These are phyloP conservation scores for Fusarium redolens DNA, from an alignment of 2,329 filamentous ascomycete genomes.

Conservation along the genomic window DNA sequence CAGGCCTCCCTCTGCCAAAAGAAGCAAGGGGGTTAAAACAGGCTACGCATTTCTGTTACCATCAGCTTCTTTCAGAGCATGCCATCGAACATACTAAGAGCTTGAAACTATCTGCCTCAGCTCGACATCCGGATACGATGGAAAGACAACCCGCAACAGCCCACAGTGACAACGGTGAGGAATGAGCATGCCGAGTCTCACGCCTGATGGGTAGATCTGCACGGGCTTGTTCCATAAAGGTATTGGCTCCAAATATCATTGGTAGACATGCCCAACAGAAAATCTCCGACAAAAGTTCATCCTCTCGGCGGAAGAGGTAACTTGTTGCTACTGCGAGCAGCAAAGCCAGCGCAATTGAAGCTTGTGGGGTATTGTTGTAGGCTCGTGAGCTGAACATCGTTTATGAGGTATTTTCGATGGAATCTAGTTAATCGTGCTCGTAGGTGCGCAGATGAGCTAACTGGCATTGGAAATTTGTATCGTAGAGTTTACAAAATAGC, in stretches of 20 bases:
- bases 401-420: rapidly evolving
- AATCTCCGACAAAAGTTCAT: background rate
- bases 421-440: rapidly evolving
- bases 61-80: background rate
- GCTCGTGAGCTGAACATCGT: background rate
- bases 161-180: background rate
- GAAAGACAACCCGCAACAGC: background rate
- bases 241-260: background rate
- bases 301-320: background rate
- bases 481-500: background rate
- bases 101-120: background rate
- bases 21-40: background rate
- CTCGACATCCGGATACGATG: background rate
- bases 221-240: background rate
- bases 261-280: background rate
- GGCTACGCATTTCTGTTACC: background rate
- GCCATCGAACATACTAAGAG: background rate
- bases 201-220: background rate
- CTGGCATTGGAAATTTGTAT: no score
- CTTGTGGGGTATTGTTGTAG: rapidly evolving
- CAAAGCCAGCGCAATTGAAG: background rate
- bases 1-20: background rate
- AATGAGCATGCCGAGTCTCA: background rate
- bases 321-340: background rate
- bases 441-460: no score